Base-by-base conservation (phyloP, 345 rosid species). In the Passiflora organensis region DNA sequence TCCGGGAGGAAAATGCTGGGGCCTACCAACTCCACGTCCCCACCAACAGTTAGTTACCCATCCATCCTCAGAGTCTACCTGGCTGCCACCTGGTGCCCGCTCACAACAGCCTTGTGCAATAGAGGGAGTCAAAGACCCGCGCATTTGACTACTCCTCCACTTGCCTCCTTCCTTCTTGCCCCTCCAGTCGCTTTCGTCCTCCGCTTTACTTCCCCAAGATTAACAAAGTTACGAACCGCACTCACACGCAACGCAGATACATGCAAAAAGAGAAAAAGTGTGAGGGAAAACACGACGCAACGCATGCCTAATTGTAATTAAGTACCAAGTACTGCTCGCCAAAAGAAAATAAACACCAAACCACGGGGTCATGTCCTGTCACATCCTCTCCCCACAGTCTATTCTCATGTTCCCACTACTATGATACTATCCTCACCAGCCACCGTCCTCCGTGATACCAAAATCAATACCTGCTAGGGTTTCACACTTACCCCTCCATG, bases 351-450 rank as follows among this genome's bases (percentile, higher is more conserved):
- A 28, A 43, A 39, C 8, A 15, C 34, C 14, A 58, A n/a, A n/a
- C n/a, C n/a, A n/a, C 15, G 23, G 49, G 41, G 51, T 50, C 59
- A 52, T 68, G 81, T 49, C 59, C 59, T 64, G 69, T 79, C 74
- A 64, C 66, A 69, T 68, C 69, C 12, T 43, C 23, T 47, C 55
- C 50, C n/a, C 43, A 2, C 76, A 72, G 72, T 73, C 73, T 63
- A 73, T 76, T 57, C 58, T 48, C 75, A 48, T 65, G 49, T 43
- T 41, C 38, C 69, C 72, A 55, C 75, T n/a, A n/a, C n/a, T n/a
- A n/a, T n/a, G n/a, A n/a, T 65, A 23, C 36, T 14, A 18, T 11
- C 19, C 48, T 20, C 19, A 44, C 20, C 17, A 20, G 19, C 48
- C 48, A 44, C 48, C 48, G 6, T 20, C 21, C 48, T 44, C 19